Evolutionary conservation across 1,284 basidiomycete species (phyloP), one percentile per base, ranked within the genome.

Genomic region (Trichosporon faecale): DNA sequence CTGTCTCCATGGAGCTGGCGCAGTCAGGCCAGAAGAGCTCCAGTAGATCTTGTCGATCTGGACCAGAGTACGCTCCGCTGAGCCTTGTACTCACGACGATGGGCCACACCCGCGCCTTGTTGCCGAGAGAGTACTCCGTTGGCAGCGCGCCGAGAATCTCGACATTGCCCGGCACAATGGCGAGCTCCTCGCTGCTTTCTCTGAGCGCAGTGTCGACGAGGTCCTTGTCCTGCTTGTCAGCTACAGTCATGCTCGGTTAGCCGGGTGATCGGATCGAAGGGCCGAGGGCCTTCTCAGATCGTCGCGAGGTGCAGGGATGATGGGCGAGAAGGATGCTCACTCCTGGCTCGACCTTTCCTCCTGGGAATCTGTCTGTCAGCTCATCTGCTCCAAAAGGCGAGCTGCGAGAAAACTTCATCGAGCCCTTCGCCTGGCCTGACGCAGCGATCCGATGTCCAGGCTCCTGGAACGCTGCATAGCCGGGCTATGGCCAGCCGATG

Each of bases 31-130:
- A n/a, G n/a, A n/a, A n/a, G n/a, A n/a, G n/a, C n/a, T n/a, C n/a
- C n/a, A n/a, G n/a, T n/a, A n/a, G n/a, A n/a, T n/a, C n/a, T n/a
- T n/a, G n/a, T n/a, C n/a, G n/a, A n/a, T n/a, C n/a, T n/a, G n/a
- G n/a, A n/a, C n/a, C n/a, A n/a, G n/a, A n/a, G n/a, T n/a, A n/a
- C n/a, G n/a, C n/a, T n/a, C n/a, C n/a, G n/a, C n/a, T 40, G 37
- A 40, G 37, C 31, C 23, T 27, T 44, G 3, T 11, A 76, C 78
- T 72, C 68, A 82, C 80, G 0, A 81, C 75, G 37, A 82, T 70
- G 16, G 81, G 78, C 81, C 81, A 82, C 33, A 82, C 81, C 3
- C 81, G 72, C 25, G 79, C 66, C 31, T 71, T 69, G 70, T 82
- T 82, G 16, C 81, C 81, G 6, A 82, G 70, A 27, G 74, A 76